Evolutionary conservation across 257 asterid genomes (phyloP), one percentile per base, ranked within the genome.

Genomic region (Lithospermum erythrorhizon): DNA sequence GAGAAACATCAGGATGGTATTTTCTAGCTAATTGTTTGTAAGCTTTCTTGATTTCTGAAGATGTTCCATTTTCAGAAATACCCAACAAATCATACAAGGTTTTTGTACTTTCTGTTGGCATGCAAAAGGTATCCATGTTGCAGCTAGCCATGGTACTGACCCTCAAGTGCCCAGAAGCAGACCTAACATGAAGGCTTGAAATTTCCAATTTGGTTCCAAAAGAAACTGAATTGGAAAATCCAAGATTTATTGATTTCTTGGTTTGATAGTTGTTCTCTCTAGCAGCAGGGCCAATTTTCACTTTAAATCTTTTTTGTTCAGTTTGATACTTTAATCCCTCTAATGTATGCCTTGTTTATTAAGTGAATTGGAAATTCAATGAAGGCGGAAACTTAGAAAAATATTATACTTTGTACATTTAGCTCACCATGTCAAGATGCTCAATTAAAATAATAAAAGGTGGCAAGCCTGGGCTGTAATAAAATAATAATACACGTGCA

Each of bases 1-100:
- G 22, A 17, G 63, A 59, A 59, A 59, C 63, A 59, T 59, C 63
- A 17, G 63, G 63, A 59, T 59, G 63, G 19, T 59, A 59, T 29
- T 59, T 59, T 37, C 63, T 29, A 15, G 63, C 63, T 11, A 59
- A 27, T 25, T n/a, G 21, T 45, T 59, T 59, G 63, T 59, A 61
- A 21, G 65, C 65, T 61, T 61, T 35, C 65, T 61, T 61, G 65
- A 61, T 61, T 19, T 61, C 55, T 11, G 54, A 19, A 22, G 37
- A 29, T 4, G 65, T 61, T 23, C 55, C 65, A 61, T 27, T 61
- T 13, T 61, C 32, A 13, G 65, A 19, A n/a, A 61, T 41, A 19
- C 65, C 65, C 18, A 61, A 22, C 37, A 61, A 19, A n/a, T 61
- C 65, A 21, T 61, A 61, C 27, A 35, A 61, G 4, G 55, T 61